Percentiles rank a stretch among this genome's conserved stretches.
phyloP scores from a whole-genome alignment of 352 stramenopile genomes.

The Globisporangium sylvaticum region DNA sequence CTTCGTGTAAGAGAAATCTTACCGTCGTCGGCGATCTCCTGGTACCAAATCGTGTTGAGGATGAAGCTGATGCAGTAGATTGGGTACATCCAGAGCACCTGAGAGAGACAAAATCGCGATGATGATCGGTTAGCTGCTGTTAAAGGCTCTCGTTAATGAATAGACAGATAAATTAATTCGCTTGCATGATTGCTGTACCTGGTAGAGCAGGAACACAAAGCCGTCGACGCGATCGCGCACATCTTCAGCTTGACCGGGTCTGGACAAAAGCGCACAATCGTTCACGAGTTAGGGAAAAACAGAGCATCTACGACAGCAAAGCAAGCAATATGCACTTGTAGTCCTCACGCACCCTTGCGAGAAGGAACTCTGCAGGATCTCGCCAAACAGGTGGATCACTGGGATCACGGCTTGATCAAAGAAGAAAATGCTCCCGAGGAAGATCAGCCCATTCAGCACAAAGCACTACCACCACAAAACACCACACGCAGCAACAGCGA shows the following conservation, averaged over 20 bases:
- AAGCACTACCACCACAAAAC: conserved; percentile 45
- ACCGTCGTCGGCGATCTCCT: conserved; percentile 88
- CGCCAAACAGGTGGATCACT: conserved; percentile 84
- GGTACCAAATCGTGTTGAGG: conserved; percentile 90
- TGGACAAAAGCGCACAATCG: conserved; percentile 15
- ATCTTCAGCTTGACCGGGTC: conserved; percentile 54
- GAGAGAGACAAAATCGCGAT: not conserved
- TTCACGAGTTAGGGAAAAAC: not conserved
- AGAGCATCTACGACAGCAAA: not conserved
- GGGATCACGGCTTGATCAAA: conserved; percentile 82
- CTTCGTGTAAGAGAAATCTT: not conserved
- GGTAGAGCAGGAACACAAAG: conserved; percentile 86
- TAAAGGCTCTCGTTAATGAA: not conserved
- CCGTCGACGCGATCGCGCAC: conserved; percentile 74
- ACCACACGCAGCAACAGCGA: not conserved
- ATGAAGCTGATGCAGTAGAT: conserved; percentile 92
- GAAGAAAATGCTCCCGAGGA: conserved; percentile 88
- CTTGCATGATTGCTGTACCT: conserved; percentile 26
- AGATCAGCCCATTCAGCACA: conserved; percentile 87
- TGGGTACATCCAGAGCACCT: conserved; percentile 88
- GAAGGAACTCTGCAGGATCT: conserved; percentile 71
- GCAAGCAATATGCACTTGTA: not conserved
- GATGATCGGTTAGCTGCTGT: not conserved
- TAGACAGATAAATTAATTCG: not conserved
- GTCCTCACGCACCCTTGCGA: conserved; percentile 41